Evolutionary conservation across 2,329 filamentous ascomycete genomes (phyloP).

Genomic region (Polytolypa hystricis): DNA sequence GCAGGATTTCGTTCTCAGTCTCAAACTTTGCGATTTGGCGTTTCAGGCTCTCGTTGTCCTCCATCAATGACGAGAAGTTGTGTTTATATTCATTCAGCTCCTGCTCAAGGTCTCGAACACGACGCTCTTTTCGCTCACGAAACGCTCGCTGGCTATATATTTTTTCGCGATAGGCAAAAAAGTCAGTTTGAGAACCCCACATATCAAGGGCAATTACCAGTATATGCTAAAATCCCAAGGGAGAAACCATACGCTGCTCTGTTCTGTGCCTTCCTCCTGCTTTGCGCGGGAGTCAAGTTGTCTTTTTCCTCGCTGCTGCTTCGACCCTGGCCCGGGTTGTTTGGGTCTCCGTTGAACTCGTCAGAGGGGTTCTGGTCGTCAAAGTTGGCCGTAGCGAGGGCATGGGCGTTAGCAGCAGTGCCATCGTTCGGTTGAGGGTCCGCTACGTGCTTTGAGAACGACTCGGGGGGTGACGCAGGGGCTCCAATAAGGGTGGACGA

Average conservation of each 20-base stretch:
- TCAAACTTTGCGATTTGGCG: slow-evolving; percentile 70
- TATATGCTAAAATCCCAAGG: not conserved
- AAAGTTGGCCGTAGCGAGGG: not conserved
- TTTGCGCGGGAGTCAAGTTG: slow-evolving; percentile 41
- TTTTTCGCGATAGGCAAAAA: too few relatives aligned
- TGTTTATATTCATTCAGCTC: slow-evolving; percentile 71
- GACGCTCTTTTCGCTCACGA: slow-evolving; percentile 87
- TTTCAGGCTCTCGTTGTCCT: slow-evolving; percentile 80
- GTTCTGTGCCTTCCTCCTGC: slow-evolving; percentile 59
- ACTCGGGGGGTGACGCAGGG: slow-evolving; percentile 26
- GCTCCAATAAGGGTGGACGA: slow-evolving; percentile 22
- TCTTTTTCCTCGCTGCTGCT: slow-evolving; percentile 47
- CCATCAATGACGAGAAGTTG: slow-evolving; percentile 57
- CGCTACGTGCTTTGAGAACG: slow-evolving; percentile 23
- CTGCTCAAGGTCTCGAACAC: slow-evolving; percentile 83
- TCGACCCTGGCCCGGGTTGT: slow-evolving; percentile 23
- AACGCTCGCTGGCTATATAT: slow-evolving; percentile 77
- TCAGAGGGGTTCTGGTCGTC: not conserved
- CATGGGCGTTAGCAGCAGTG: not conserved
- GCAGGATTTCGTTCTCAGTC: slow-evolving; percentile 87
- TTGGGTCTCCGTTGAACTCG: slow-evolving; percentile 11
- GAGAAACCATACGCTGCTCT: slow-evolving; percentile 52
- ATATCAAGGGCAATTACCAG: not conserved
- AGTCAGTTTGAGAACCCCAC: too few relatives aligned
- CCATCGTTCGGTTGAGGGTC: slow-evolving; percentile 20